Evolutionary conservation across 495 filamentous ascomycete genomes (phyloP).

Genomic region (Aspergillus nidulans): DNA sequence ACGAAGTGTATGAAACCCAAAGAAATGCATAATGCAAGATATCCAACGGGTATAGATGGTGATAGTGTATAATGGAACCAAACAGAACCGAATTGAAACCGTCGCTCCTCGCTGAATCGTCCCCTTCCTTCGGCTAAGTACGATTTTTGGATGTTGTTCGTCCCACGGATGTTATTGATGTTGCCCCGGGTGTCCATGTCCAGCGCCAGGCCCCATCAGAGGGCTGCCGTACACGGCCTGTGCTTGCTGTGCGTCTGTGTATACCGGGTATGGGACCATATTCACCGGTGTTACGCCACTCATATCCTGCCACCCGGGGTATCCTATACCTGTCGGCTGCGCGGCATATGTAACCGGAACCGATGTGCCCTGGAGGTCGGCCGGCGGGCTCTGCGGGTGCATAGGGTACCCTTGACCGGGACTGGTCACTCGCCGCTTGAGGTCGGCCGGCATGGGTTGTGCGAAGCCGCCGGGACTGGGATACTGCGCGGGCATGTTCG

Average conservation of each 20-base stretch:
- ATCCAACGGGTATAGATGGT: conserved; percentile 13
- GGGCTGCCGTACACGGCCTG: conserved; percentile 29
- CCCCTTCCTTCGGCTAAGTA: neutral
- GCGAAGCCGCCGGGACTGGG: conserved; percentile 28
- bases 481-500: conserved; percentile 26
- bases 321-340: conserved; percentile 33
- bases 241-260: conserved; percentile 31
- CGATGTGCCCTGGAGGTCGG: conserved; percentile 26
- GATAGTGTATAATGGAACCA: neutral
- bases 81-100: neutral
- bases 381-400: conserved; percentile 28
- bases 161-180: conserved; percentile 4
- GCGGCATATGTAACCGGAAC: conserved; percentile 34
- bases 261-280: conserved; percentile 39
- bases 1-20: neutral
- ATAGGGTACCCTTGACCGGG: conserved; percentile 30
- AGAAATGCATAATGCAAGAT: conserved; percentile 2
- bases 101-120: neutral
- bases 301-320: conserved; percentile 35
- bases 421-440: conserved; percentile 43
- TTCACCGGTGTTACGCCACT: conserved; percentile 31
- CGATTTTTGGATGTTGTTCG: neutral
- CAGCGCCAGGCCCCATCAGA: conserved; percentile 35
- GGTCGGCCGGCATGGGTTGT: conserved; percentile 34
- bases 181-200: conserved; percentile 12